These are phyloP conservation scores for Citrus inodora DNA, from an alignment of 345 rosid genomes.

Conservation along the genomic window DNA sequence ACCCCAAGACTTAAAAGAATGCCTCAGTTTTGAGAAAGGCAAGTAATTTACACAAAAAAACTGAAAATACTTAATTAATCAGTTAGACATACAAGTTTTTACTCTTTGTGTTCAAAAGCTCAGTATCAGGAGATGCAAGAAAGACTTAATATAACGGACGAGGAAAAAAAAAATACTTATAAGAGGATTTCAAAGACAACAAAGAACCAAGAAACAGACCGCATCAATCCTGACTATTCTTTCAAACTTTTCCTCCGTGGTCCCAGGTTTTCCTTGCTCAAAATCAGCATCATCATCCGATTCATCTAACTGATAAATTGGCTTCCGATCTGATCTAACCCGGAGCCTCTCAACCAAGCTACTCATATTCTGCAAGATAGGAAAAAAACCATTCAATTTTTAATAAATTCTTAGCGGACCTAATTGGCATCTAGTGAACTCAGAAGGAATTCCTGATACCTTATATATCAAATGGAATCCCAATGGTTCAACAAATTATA, in stretches of 20 bases:
- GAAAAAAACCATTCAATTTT: constrained; percentile 5
- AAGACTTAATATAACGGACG: background rate
- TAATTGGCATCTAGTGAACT: background rate
- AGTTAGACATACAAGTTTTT: background rate
- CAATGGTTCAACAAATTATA: background rate
- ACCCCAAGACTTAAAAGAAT: background rate
- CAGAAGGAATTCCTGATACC: background rate
- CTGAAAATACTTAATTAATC: background rate
- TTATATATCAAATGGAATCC: background rate
- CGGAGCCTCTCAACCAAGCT: constrained; percentile 98
- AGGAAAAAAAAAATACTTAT: background rate
- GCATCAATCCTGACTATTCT: constrained; percentile 72
- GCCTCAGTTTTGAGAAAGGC: background rate
- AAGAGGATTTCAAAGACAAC: background rate
- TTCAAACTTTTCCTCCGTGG: constrained; percentile 54
- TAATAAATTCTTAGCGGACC: background rate
- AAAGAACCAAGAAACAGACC: constrained; percentile 46
- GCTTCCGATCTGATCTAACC: constrained; percentile 76
- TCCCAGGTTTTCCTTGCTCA: constrained; percentile 44
- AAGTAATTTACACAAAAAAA: background rate
- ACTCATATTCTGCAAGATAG: constrained; percentile 75
- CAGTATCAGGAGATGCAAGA: background rate
- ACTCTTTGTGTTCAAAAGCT: background rate
- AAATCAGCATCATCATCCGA: constrained; percentile 91
- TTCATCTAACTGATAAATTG: constrained; percentile 83